Percentiles rank a stretch among this genome's conserved stretches.
These are phyloP conservation scores for Alternaria metachromatica DNA, from an alignment of 2,329 filamentous ascomycete genomes.

Conservation along the genomic window DNA sequence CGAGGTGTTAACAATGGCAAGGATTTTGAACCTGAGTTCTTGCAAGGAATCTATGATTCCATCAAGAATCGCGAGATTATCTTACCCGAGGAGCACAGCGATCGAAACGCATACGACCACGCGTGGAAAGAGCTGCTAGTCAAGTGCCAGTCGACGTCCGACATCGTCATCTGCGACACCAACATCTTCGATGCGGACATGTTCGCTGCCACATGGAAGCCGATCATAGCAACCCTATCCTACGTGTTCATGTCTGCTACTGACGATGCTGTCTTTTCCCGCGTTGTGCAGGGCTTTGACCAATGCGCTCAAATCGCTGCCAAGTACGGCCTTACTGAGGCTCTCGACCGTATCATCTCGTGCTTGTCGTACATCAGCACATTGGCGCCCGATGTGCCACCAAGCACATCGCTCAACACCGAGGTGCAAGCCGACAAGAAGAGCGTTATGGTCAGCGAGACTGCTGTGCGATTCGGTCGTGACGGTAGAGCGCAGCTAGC, in stretches of 20 bases:
- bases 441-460: constrained; percentile 97
- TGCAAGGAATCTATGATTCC: constrained; percentile 86
- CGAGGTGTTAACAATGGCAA: constrained; percentile 85
- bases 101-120: constrained; percentile 94
- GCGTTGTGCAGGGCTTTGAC: constrained; percentile 92
- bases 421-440: constrained; percentile 92
- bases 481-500: constrained; percentile 94
- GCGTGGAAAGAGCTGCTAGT: constrained; percentile 94
- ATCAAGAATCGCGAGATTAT: constrained; percentile 96
- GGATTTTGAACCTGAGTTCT: constrained; percentile 83
- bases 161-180: constrained; percentile 80
- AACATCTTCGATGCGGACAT: constrained; percentile 98
- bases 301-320: constrained; percentile 94
- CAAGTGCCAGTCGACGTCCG: constrained; percentile 79
- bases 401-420: constrained; percentile 89
- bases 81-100: constrained; percentile 94
- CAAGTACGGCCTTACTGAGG: constrained; percentile 81
- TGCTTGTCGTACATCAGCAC: constrained; percentile 91
- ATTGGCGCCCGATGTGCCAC: constrained; percentile 74
- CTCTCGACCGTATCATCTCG: constrained; percentile 90
- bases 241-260: constrained; percentile 99
- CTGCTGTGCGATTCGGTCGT: constrained; percentile 92
- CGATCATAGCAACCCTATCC: constrained; percentile 90
- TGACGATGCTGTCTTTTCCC: constrained; percentile 92
- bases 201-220: constrained; percentile 95